Evolutionary conservation across 768 basidiomycete genomes (phyloP).

Genomic region (Podaxis rugospora): DNA sequence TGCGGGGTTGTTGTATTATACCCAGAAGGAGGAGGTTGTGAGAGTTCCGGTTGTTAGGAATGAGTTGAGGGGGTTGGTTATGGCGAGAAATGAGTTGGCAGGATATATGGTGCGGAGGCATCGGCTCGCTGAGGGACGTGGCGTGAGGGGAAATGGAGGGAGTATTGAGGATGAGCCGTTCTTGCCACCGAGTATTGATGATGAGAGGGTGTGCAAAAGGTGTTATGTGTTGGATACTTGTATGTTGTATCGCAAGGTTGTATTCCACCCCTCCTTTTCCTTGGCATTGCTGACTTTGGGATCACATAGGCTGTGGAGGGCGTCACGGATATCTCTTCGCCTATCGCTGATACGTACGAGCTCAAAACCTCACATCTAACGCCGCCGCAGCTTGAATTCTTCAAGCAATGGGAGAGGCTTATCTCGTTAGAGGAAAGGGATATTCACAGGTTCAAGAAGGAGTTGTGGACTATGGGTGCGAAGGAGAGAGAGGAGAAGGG

Average conservation of each 20-base stretch:
- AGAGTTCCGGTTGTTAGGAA: constrained; percentile 75
- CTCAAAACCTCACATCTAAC: constrained; percentile 82
- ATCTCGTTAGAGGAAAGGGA: constrained; percentile 87
- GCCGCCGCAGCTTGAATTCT: constrained; percentile 64
- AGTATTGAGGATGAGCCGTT: constrained; percentile 39
- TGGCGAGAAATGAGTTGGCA: constrained; percentile 81
- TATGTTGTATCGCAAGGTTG: constrained; percentile 86
- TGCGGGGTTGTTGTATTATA: constrained; percentile 89
- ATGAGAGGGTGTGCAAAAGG: constrained; percentile 67
- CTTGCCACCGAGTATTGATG: constrained; percentile 85
- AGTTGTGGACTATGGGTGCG: constrained; percentile 91
- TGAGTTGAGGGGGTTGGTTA: constrained; percentile 82
- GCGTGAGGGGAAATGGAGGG: constrained; percentile 13
- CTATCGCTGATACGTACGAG: constrained; percentile 64
- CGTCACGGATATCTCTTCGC: constrained; percentile 27
- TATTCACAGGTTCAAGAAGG: constrained; percentile 76
- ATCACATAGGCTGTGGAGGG: constrained; percentile 4
- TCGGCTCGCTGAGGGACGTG: constrained; percentile 9
- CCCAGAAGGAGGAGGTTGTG: constrained; percentile 80
- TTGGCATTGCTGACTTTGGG: background rate
- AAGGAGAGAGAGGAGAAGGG: constrained; percentile 76
- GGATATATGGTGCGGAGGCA: constrained; percentile 50
- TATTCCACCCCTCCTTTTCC: constrained; percentile 5
- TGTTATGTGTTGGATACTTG: constrained; percentile 86
- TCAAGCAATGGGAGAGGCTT: constrained; percentile 86